Conservation (phyloP, 1,284 basidiomycete genomes). For the Cutaneotrichosporon spelunceum region DNA sequence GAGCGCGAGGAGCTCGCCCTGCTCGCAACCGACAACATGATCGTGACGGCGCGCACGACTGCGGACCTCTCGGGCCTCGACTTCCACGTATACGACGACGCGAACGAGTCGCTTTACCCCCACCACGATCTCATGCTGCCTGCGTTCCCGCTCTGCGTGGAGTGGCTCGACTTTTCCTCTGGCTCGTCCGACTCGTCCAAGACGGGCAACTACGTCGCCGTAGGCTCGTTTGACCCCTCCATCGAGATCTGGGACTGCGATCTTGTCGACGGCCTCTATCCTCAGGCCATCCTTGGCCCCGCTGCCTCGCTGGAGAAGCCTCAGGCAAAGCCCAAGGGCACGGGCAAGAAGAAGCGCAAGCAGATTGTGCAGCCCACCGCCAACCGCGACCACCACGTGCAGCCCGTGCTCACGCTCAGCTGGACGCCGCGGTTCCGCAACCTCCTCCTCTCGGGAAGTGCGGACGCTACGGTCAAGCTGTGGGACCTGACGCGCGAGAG, state of each 20-base stretch:
- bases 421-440: slow-evolving; percentile 91
- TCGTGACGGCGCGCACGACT: slow-evolving; percentile 92
- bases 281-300: slow-evolving; percentile 80
- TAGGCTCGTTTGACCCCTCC: slow-evolving; percentile 94
- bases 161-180: slow-evolving; percentile 90
- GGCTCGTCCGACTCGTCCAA: slow-evolving; percentile 38
- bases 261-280: slow-evolving; percentile 89
- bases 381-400: slow-evolving; percentile 78
- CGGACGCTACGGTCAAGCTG: slow-evolving; percentile 92
- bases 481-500: slow-evolving; percentile 86
- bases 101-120: slow-evolving; percentile 86
- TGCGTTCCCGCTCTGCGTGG: slow-evolving; percentile 94
- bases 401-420: slow-evolving; percentile 83
- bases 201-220: slow-evolving; percentile 85
- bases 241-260: slow-evolving; percentile 99
- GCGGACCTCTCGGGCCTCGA: slow-evolving; percentile 96
- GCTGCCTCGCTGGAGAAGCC: slow-evolving; percentile 67
- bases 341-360: slow-evolving; percentile 92
- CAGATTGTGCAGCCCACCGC: slow-evolving; percentile 69
- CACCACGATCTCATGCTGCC: slow-evolving; percentile 99
- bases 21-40: slow-evolving; percentile 82
- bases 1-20: slow-evolving; percentile 91
- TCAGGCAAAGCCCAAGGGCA: slow-evolving; percentile 70
- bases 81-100: slow-evolving; percentile 89
- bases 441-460: slow-evolving; percentile 84